Conservation (phyloP, 176 grass and related monocot genomes). For the Areca catechu region DNA sequence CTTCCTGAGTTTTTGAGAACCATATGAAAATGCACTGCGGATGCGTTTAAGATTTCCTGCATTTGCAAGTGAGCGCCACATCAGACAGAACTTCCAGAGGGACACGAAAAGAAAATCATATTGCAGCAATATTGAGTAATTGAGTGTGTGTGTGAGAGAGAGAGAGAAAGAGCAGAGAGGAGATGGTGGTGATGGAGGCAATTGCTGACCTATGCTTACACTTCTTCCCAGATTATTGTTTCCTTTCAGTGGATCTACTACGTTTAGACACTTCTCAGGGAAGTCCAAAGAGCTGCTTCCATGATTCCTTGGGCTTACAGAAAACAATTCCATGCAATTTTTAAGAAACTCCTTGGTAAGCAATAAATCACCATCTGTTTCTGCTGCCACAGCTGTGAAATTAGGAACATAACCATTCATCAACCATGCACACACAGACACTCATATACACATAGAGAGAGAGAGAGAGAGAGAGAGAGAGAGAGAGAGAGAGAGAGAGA, state of each 20-base stretch:
- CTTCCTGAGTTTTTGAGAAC: slow-evolving; percentile 59
- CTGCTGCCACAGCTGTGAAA: slow-evolving; percentile 50
- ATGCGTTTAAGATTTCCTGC: slow-evolving; percentile 79
- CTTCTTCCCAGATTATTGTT: slow-evolving; percentile 91
- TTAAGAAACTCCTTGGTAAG: slow-evolving; percentile 59
- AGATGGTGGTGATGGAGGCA: background rate
- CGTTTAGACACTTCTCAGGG: slow-evolving; percentile 54
- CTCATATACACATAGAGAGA: background rate
- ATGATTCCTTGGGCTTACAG: slow-evolving; percentile 12
- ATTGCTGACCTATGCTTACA: slow-evolving; percentile 63
- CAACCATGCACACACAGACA: too few relatives aligned
- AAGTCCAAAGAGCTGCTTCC: slow-evolving; percentile 30
- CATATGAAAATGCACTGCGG: slow-evolving; percentile 58
- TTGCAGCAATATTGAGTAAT: too few relatives aligned
- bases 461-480: background rate
- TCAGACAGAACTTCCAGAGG: too few relatives aligned
- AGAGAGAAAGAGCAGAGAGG: too few relatives aligned
- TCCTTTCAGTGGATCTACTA: slow-evolving; percentile 82
- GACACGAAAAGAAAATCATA: too few relatives aligned
- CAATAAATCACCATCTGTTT: slow-evolving; percentile 31
- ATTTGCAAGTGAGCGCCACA: background rate
- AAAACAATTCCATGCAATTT: slow-evolving; percentile 26
- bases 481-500: too few relatives aligned
- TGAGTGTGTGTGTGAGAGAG: too few relatives aligned
- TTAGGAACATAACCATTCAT: background rate